Evolutionary conservation across 176 grass and related monocot genomes (phyloP).

Genomic region (Areca catechu): DNA sequence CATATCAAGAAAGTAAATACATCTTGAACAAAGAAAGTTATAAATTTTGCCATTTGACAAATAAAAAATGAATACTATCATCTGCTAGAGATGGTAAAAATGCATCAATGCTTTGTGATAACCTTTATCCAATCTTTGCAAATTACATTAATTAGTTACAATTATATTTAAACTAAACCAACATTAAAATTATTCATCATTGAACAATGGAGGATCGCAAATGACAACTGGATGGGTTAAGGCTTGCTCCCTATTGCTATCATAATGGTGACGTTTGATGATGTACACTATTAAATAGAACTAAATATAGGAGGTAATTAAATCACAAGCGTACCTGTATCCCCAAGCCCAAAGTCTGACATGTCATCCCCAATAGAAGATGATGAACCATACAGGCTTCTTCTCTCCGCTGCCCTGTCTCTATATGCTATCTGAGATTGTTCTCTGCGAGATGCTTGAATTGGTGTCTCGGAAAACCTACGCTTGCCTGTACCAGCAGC

Average conservation of each 20-base stretch:
- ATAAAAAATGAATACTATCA: background rate
- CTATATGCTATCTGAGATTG: constrained; percentile 57
- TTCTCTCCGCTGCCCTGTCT: constrained; percentile 94
- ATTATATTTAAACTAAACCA: too few species aligned
- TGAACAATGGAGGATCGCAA: too few species aligned
- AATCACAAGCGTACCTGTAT: constrained; percentile 51
- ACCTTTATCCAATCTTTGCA: too few species aligned
- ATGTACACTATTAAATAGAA: constrained; percentile 7
- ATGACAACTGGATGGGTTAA: too few species aligned
- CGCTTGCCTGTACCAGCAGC: constrained; percentile 61
- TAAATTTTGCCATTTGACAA: constrained; percentile 19
- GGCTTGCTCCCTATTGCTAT: too few species aligned
- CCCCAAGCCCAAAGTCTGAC: constrained; percentile 26
- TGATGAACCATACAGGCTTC: constrained; percentile 76
- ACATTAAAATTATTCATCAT: too few species aligned
- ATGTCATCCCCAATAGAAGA: constrained; percentile 36
- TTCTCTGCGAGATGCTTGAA: constrained; percentile 24
- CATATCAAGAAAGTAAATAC: constrained; percentile 69
- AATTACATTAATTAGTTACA: too few species aligned
- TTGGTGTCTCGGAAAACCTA: constrained; percentile 85
- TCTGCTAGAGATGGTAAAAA: too few species aligned
- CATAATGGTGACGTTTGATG: background rate
- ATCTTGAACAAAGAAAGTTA: constrained; percentile 21
- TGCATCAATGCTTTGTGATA: too few species aligned
- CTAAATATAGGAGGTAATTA: background rate